Conservation (phyloP, 345 rosid genomes). For the Mercurialis annua region DNA sequence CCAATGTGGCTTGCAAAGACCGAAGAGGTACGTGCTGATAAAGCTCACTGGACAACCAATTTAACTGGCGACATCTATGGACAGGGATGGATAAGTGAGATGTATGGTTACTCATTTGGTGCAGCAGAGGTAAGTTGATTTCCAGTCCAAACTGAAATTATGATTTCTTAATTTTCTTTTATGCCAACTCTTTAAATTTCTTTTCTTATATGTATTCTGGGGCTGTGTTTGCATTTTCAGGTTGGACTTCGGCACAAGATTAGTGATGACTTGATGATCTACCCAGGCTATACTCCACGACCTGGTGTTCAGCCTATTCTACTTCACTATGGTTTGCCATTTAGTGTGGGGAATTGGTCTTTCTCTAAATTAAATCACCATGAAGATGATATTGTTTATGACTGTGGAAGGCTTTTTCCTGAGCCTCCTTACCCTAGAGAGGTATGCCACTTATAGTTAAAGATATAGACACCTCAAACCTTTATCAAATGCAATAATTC, state of each 20-base stretch:
- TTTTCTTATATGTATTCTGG: not conserved
- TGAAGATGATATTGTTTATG: conserved; percentile 85
- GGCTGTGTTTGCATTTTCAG: conserved; percentile 39
- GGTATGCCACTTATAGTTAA: conserved; percentile 50
- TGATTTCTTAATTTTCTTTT: not conserved
- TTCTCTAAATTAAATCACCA: conserved; percentile 86
- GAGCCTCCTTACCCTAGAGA: conserved; percentile 98
- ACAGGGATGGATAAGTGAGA: conserved; percentile 97
- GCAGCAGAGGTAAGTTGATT: conserved; percentile 74
- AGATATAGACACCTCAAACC: conserved; percentile 8
- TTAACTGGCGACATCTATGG: conserved; percentile 97
- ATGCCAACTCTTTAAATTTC: not conserved
- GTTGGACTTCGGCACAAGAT: conserved; percentile 95
- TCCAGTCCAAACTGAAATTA: not conserved
- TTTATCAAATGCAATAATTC: not conserved
- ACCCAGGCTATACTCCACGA: conserved; percentile 89
- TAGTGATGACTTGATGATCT: conserved; percentile 82
- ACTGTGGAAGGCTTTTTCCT: conserved; percentile 79
- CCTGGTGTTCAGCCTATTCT: conserved; percentile 84
- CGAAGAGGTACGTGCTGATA: conserved; percentile 91
- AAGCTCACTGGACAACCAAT: conserved; percentile 90
- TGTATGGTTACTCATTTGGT: conserved; percentile 99
- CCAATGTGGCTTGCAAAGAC: conserved; percentile 98
- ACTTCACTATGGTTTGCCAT: conserved; percentile 88
- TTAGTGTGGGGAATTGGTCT: conserved; percentile 90